Conservation (phyloP, 176 grass and related monocot genomes). For the Panicum miliaceum region DNA sequence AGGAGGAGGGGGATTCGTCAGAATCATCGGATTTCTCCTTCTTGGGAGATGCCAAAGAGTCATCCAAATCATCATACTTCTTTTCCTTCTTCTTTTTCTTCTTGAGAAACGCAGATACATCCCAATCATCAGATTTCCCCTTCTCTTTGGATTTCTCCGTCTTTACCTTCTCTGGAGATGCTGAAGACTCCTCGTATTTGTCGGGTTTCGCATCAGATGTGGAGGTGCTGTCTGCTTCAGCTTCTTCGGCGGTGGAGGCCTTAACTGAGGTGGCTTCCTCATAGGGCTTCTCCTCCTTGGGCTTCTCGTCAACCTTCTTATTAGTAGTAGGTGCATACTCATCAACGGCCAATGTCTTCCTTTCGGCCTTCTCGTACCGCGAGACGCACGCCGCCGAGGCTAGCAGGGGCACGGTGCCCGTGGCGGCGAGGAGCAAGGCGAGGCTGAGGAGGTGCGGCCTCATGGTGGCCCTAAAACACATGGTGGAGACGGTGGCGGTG, state of each 20-base stretch:
- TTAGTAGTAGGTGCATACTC: background rate
- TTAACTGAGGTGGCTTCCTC: background rate
- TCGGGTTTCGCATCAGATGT: too few relatives aligned
- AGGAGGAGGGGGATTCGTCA: background rate
- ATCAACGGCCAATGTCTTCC: background rate
- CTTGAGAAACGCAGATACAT: background rate
- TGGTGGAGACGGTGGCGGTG: background rate
- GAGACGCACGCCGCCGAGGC: conserved; percentile 3
- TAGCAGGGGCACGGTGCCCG: background rate
- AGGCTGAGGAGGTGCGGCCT: conserved; percentile 32
- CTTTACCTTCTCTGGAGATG: background rate
- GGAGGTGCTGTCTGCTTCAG: background rate
- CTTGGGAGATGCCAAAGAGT: too few relatives aligned
- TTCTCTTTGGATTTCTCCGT: background rate
- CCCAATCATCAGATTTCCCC: background rate
- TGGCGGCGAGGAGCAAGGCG: background rate
- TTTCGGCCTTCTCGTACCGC: background rate
- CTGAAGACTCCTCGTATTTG: background rate
- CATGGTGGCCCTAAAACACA: conserved; percentile 15
- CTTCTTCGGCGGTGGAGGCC: background rate
- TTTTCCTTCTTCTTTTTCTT: background rate
- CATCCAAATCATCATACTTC: background rate
- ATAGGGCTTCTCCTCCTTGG: background rate
- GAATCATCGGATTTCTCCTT: background rate
- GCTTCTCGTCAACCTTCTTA: background rate